Base-by-base conservation (phyloP, 495 filamentous ascomycete genomes). In the Aspergillus avenaceus region DNA sequence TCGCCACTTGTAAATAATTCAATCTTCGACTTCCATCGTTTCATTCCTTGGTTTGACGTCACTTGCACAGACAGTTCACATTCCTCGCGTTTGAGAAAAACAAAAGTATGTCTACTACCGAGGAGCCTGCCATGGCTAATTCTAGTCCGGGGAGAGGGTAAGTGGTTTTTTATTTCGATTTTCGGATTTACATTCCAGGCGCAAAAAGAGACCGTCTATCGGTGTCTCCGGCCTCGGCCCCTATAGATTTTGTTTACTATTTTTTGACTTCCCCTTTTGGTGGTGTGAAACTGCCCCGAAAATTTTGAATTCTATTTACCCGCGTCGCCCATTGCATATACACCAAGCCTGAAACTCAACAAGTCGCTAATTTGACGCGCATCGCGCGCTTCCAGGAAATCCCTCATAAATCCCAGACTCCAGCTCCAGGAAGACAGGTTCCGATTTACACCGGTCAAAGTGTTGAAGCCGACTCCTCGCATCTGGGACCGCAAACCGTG, bases 401-500 rank as follows among this genome's bases (percentile, higher is more conserved):
- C 48, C 13, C 25, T 34, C 13, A 12, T 12, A 16, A 23, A 32
- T 12, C 34, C 36, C 25, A 45, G 31, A 16, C 21, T 40, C 21
- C 26, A 24, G 22, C 27, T 47, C 8, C 50, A 52, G 5, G 54
- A 48, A 38, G 67, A 67, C 7, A 55, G 60, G 8, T 73, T 73
- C 55, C 66, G 61, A 25, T 74, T 69, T 45, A 71, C 65, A 9
- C 66, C 69, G 22, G 64, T 67, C 50, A 71, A 69, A 53, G 42
- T 37, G 16, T 53, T 56, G 28, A 51, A 49, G 66, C 62, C 47
- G 53, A 61, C 49, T 32, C 75, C 62, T 50, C 81, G 58, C 66
- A 63, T 69, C 66, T 74, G 65, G 79, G 83, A 69, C 68, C 72
- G 64, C 70, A 78, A 64, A 71, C 81, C 76, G 58, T 79, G 70